Base-by-base conservation (phyloP, 2,329 filamentous ascomycete species). In the Triangularia verruculosa region DNA sequence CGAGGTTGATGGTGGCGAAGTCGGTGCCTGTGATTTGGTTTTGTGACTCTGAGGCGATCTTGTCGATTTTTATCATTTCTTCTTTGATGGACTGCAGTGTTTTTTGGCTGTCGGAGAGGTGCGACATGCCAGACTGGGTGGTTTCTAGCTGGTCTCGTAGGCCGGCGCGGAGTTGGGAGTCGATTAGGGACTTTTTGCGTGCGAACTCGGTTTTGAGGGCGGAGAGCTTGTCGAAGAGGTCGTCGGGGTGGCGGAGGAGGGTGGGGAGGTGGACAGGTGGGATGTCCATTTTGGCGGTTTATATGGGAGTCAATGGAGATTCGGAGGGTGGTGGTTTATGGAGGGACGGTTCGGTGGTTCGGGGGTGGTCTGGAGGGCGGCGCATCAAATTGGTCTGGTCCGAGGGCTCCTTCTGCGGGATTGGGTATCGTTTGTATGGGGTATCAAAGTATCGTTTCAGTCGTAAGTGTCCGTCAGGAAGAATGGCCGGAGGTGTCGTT, bases 11-110 rank as follows among this genome's bases (percentile, higher is more conserved):
- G 74, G 92, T 92, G 34, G 90, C 89, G 77, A 99, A 98, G 80
- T 99, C 95, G 73, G 91, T 89, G n/a, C 39, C 39, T n/a, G 51
- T 54, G 73, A 99, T 97, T 87, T 97, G 97, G 75, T 92, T 92
- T 80, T 98, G 94, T 61, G 93, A 93, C 78, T 99, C 96, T 67
- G 93, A 93, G 80, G 95, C 99, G 68, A 99, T 86, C 79, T 92
- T 93, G 80, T 99, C 95, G 72, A 99, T 98, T 79, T 94, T 96
- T 83, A 96, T 93, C 87, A 99, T 95, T 80, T 99, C 95, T 70
- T 98, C 94, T 77, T 96, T 97, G 78, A 97, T 97, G 71, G 90
- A 86, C 74, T 92, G 90, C 34, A 99, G 91, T 66, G 92, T 92
- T 76, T 93, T 91, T 78, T 98, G 93, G 62, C 93, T 93, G 74